Base-by-base conservation (phyloP, 257 asterid genomes). In the Ajuga chamaepitys region DNA sequence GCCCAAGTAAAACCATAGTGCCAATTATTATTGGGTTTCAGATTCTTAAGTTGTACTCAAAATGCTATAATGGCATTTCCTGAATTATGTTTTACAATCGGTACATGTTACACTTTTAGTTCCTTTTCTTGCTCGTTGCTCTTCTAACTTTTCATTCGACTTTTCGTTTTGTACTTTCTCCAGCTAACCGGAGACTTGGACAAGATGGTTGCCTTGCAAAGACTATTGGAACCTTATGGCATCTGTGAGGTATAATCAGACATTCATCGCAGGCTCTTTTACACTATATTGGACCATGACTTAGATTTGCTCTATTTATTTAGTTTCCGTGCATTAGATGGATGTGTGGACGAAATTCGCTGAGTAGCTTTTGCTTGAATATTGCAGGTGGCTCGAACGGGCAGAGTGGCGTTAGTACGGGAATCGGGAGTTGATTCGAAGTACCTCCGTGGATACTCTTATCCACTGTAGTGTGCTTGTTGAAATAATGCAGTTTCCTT, bases 191-290 rank as follows among this genome's bases (percentile, higher is more conserved):
- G 98, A 68, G 98, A 85, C 79, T 77, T 89, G 74, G 83, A 92
- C 81, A 92, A 92, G 86, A 92, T 92, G 95, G 85, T 89, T 68
- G 98, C 97, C 71, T 73, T 92, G 83, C 98, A 92, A 73, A 84
- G 98, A 71, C 73, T 87, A 73, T 70, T 92, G 82, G 98, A 92
- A 74, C 97, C 97, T 13, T 92, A 79, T 34, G 98, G 98, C 75
- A 92, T 92, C 77, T 92, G 98, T 74, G 98, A 92, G 97, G 98
- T 92, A 69, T 38, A 50, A 57, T 64, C 61, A 72, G 58, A 9
- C 12, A n/a, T 38, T 41, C 34, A 3, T 34, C 13, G 8, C 47
- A 16, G 53, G n/a, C 68, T 65, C 9, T n/a, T 21, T 48, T 40
- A 17, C 3, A 53, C 41, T 12, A 20, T 50, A 3, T 2, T 12